phyloP scores from a whole-genome alignment of 139 green algal species.

The Desmodesmus armatus region DNA sequence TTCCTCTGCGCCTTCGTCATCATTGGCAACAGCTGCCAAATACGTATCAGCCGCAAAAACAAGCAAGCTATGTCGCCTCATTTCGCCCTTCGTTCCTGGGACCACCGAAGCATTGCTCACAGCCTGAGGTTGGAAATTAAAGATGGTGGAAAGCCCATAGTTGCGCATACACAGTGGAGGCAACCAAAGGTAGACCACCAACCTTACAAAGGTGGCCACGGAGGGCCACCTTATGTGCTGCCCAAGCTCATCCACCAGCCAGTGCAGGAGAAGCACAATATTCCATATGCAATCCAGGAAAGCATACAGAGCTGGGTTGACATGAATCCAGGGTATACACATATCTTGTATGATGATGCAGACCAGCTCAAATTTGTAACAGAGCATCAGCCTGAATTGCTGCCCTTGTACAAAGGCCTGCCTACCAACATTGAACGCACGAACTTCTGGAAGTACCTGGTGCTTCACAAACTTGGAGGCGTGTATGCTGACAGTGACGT shows the following conservation, averaged over 20 bases:
- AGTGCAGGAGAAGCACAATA: constrained; percentile 8
- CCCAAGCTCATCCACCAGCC: constrained; percentile 40
- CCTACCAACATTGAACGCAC: constrained; percentile 34
- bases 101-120: too few species aligned
- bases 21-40: too few species aligned
- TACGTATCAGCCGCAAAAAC: too few species aligned
- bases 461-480: constrained; percentile 27
- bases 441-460: constrained; percentile 32
- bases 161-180: too few species aligned
- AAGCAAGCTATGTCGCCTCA: too few species aligned
- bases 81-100: too few species aligned
- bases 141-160: too few species aligned
- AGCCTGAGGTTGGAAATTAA: too few species aligned
- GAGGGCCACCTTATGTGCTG: constrained; percentile 20
- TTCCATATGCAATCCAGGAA: constrained; percentile 23
- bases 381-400: constrained; percentile 21
- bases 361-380: constrained; percentile 17
- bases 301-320: constrained; percentile 40
- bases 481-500: constrained; percentile 48
- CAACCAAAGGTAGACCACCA: not conserved
- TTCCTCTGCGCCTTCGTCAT: too few species aligned
- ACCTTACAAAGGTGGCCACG: not conserved
- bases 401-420: constrained; percentile 23
- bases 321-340: constrained; percentile 32
- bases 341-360: constrained; percentile 15